phyloP scores from a whole-genome alignment of 169 alveolate genomes.

The Nephromyces sp. region DNA sequence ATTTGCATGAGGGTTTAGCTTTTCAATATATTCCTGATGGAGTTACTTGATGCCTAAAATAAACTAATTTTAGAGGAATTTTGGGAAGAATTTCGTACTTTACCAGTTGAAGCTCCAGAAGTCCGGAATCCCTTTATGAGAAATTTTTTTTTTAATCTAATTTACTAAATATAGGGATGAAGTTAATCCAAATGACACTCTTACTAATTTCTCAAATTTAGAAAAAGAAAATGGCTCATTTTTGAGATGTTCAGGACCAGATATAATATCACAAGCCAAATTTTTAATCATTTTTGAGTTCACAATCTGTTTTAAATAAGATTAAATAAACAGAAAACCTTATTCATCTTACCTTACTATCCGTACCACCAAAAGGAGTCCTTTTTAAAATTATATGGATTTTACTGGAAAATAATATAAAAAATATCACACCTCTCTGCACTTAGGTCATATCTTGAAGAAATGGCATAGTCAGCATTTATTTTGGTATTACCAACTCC shows the following conservation, averaged over 20 bases:
- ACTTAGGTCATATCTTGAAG: background rate
- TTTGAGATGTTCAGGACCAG: background rate
- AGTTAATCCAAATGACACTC: too few species aligned
- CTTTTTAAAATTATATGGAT: background rate
- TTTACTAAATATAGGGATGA: too few species aligned
- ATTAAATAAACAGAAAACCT: background rate
- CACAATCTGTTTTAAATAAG: background rate
- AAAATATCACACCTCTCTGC: background rate
- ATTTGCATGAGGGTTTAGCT: too few species aligned
- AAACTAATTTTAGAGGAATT: background rate
- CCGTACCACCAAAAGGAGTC: background rate
- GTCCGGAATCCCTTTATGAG: background rate
- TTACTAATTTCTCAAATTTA: background rate
- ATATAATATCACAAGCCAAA: background rate
- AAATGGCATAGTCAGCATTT: background rate
- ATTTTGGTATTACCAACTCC: too few species aligned
- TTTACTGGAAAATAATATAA: background rate
- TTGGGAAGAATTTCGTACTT: background rate
- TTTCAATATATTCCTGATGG: background rate
- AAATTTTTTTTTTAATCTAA: background rate
- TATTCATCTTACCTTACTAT: background rate
- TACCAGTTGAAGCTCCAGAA: background rate
- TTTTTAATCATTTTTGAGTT: background rate
- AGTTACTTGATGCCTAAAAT: background rate
- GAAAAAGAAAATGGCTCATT: background rate